Base-by-base conservation (phyloP, 345 rosid species). In the Linum tenue region DNA sequence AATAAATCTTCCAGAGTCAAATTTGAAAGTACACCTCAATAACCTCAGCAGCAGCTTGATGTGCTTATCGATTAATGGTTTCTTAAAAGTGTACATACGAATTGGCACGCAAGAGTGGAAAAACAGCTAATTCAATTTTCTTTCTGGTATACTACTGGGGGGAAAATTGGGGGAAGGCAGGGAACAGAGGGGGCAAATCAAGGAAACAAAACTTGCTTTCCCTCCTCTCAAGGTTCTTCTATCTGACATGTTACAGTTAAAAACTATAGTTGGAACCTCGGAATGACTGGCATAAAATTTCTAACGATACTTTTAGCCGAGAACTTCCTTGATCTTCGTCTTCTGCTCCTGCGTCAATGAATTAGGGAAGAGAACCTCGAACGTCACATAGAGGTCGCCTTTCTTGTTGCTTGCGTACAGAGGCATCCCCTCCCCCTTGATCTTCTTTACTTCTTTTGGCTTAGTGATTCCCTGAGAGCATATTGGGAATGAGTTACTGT, bases 391-490 rank as follows among this genome's bases (percentile, higher is more conserved):
- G 36, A 95, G 91, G 67, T 91, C 85, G 1, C 96, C 99, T 70
- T 86, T 95, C 88, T 91, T 91, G 16, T 71, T 83, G 77, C 94
- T 91, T 64, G 70, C 80, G 76, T 91, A 91, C 80, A 85, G 66
- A 10, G 97, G 97, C 99, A 94, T 94, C 51, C 99, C 99, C 83
- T 94, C 97, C 17, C 92, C 99, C 81, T 83, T 91, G 63, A 91
- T 82, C 82, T 84, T 95, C 59, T 80, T 80, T 75, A 91, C 94
- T 77, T 87, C 91, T 73, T 95, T 95, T 0, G 99, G 98, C 75
- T 89, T 91, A 1, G 94, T 95, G 59, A 95, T 83, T 71, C 87
- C 97, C 99, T 95, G 85, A 39, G 51, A 42, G 78, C 9, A 44
- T 8, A 42, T 11, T 58, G 55, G 6, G 42, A 0, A 48, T 10